phyloP scores from a whole-genome alignment of 768 basidiomycete genomes.

The Leccinum pellstonianum region DNA sequence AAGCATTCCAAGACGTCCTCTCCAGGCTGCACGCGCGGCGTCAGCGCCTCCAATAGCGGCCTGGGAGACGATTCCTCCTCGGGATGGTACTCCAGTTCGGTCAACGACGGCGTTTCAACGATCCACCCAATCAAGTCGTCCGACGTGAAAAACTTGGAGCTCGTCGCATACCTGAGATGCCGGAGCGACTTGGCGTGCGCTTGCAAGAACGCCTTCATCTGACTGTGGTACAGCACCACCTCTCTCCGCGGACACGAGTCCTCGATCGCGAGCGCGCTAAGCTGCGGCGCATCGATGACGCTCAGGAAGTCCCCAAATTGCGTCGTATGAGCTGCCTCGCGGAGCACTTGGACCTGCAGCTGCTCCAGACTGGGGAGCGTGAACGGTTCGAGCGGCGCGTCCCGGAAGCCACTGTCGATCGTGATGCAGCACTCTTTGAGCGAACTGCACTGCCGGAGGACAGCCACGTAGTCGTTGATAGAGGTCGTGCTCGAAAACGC shows the following conservation, averaged over 20 bases:
- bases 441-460: constrained; percentile 22
- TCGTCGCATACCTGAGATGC: constrained; percentile 16
- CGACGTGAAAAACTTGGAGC: constrained; percentile 19
- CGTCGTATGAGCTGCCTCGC: constrained; percentile 15
- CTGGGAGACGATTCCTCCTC: constrained; percentile 23
- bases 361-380: constrained; percentile 20
- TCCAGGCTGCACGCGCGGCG: constrained; percentile 11
- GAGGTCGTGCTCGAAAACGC: constrained; percentile 20
- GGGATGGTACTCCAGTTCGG: constrained; percentile 24
- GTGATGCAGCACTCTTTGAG: constrained; percentile 23
- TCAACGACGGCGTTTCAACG: constrained; percentile 18
- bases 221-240: constrained; percentile 10
- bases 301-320: constrained; percentile 20
- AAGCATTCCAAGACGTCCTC: constrained; percentile 16
- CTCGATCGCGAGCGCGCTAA: constrained; percentile 17
- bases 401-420: constrained; percentile 12
- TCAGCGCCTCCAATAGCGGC: constrained; percentile 20
- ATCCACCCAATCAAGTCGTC: constrained; percentile 19
- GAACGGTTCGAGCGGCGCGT: constrained; percentile 11
- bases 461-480: constrained; percentile 18
- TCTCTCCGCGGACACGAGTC: constrained; percentile 19
- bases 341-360: constrained; percentile 18
- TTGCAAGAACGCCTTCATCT: constrained; percentile 18
- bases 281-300: constrained; percentile 16
- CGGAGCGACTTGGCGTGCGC: constrained; percentile 12